Conservation (phyloP, 805 yeast genomes). For the Metschnikowia sp. region DNA sequence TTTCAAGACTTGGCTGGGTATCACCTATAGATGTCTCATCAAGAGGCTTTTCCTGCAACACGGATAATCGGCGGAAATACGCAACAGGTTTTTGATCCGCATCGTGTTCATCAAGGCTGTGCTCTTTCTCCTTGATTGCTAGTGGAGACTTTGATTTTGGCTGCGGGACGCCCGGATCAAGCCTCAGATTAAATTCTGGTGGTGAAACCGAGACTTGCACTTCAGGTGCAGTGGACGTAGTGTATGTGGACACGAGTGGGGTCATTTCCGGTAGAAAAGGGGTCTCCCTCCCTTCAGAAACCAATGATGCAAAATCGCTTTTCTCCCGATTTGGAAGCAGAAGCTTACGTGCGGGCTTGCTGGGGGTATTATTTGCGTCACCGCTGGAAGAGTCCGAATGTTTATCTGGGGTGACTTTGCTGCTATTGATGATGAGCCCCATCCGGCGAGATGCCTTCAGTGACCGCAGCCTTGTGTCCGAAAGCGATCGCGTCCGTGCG, state of each 20-base stretch:
- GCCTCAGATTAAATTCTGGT: too few relatives aligned
- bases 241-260: neutral
- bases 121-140: neutral
- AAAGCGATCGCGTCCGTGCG: slow-evolving; percentile 28
- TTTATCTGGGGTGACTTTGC: slow-evolving; percentile 15
- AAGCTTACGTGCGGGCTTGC: slow-evolving; percentile 15
- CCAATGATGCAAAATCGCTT: neutral
- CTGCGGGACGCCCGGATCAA: neutral
- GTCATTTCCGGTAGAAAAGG: slow-evolving; percentile 24
- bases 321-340: slow-evolving; percentile 11
- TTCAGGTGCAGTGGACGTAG: neutral
- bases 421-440: slow-evolving; percentile 63
- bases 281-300: neutral
- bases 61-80: slow-evolving; percentile 61
- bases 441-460: slow-evolving; percentile 71
- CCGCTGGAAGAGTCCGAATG: neutral
- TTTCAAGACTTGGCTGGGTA: neutral
- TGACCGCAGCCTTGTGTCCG: slow-evolving; percentile 41
- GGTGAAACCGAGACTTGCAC: neutral
- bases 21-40: slow-evolving; percentile 19
- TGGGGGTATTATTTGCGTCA: slow-evolving; percentile 9
- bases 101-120: slow-evolving; percentile 15
- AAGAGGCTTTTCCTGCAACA: slow-evolving; percentile 50
- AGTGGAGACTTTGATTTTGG: neutral
- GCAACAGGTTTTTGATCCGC: slow-evolving; percentile 56